phyloP scores from a whole-genome alignment of 805 yeast genomes.

The Clavispora fructus region DNA sequence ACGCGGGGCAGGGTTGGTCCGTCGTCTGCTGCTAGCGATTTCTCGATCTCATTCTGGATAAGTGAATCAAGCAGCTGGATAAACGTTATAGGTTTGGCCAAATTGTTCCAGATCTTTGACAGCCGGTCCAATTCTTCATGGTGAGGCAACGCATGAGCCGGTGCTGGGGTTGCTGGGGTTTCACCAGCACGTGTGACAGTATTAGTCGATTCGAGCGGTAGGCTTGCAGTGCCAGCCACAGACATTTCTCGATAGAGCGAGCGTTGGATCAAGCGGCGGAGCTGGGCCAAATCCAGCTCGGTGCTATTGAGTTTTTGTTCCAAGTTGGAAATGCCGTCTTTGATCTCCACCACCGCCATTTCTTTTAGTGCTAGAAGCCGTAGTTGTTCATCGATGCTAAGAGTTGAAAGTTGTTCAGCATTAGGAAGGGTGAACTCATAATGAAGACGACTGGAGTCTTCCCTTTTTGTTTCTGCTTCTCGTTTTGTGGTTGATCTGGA shows the following conservation, averaged over 20 bases:
- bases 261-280: conserved; percentile 44
- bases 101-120: conserved; percentile 18
- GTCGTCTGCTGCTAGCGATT: conserved; percentile 9
- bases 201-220: neutral
- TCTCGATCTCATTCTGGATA: conserved; percentile 62
- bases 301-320: conserved; percentile 33
- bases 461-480: neutral
- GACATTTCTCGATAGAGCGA: conserved; percentile 39
- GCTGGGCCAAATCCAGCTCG: conserved; percentile 45
- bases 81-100: conserved; percentile 52
- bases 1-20: neutral
- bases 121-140: conserved; percentile 1
- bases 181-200: neutral
- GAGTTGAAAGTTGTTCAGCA: conserved; percentile 19
- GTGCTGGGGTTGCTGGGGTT: neutral
- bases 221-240: conserved; percentile 1
- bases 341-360: conserved; percentile 59
- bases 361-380: conserved; percentile 65
- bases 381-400: conserved; percentile 47
- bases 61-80: conserved; percentile 65
- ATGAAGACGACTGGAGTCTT: conserved; percentile 1
- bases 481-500: neutral
- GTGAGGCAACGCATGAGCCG: neutral
- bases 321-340: conserved; percentile 47
- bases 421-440: conserved; percentile 30